Percentiles rank a stretch among this genome's conserved stretches.
phyloP scores from a whole-genome alignment of 176 grass and related monocot genomes.

The Carex scoparia region DNA sequence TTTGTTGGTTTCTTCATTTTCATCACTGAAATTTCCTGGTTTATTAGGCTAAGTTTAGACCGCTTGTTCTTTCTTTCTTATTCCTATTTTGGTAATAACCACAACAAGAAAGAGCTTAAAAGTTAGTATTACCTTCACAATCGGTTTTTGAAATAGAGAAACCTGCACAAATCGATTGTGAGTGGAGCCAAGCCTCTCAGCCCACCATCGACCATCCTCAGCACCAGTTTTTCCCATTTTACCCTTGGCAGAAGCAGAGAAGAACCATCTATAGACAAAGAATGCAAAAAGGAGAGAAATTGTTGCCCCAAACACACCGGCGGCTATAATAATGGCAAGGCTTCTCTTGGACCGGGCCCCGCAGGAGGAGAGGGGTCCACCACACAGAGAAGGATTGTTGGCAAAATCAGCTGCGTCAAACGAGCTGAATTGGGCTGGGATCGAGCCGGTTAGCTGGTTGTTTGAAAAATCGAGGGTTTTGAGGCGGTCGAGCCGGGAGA shows the following conservation, averaged over 20 bases:
- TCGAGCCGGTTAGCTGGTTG: slow-evolving; percentile 54
- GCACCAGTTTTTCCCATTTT: slow-evolving; percentile 13
- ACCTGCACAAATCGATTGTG: slow-evolving; percentile 73
- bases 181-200: slow-evolving; percentile 57
- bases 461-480: slow-evolving; percentile 60
- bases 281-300: slow-evolving; percentile 68
- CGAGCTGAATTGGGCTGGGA: slow-evolving; percentile 44
- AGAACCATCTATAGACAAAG: slow-evolving; percentile 66
- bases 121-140: slow-evolving; percentile 52
- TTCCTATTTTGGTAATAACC: slow-evolving; percentile 6
- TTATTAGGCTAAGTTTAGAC: neutral
- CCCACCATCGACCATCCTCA: slow-evolving; percentile 85
- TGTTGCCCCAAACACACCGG: slow-evolving; percentile 74
- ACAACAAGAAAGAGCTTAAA: neutral
- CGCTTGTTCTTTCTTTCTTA: neutral
- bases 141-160: slow-evolving; percentile 96
- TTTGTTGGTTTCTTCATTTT: neutral
- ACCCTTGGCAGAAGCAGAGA: slow-evolving; percentile 33
- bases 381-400: slow-evolving; percentile 59
- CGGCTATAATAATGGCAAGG: slow-evolving; percentile 68
- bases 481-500: slow-evolving; percentile 58
- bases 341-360: slow-evolving; percentile 21
- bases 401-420: slow-evolving; percentile 43
- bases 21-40: neutral
- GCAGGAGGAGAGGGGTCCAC: slow-evolving; percentile 42